Evolutionary conservation across 139 green algal genomes (phyloP), one percentile per base, ranked within the genome.

Genomic region (Tetradesmus obliquus): DNA sequence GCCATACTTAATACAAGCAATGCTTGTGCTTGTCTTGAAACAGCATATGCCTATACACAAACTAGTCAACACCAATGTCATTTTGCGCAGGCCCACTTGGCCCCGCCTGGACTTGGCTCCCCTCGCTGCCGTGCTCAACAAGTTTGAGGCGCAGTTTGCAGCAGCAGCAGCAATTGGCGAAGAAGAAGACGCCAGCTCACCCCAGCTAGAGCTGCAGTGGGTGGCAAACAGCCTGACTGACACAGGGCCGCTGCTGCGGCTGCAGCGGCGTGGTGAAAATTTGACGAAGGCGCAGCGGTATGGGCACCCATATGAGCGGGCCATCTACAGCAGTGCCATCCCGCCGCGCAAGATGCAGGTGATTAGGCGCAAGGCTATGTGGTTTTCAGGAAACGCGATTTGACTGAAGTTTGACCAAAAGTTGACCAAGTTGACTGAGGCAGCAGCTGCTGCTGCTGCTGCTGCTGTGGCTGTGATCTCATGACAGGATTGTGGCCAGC

Each of bases 271-370:
- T 15, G 32, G 76, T 5, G 66, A 90, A 15, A 24, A 7, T 74
- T 94, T 97, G 10, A 86, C 66, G 45, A 96, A 96, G 88, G 92
- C 92, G 6, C 88, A 97, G 94, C 93, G 95, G 12, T 96, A 95
- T 76, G 95, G 93, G 19, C 90, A 95, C 72, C 94, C 92, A 1
- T 90, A 66, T 72, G 88, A 88, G 0, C 81, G 80, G 45, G 81
- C 58, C 12, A 58, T 88, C 20, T 88, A 89, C 32, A 83, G 81
- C 62, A 83, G 80, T 8, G n/a, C 53, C 51, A 86, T 88, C 51
- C 89, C 81, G 13, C 89, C 81, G 6, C 55, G 53, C 81, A 88
- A 72, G 12, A 72, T 88, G 71, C 69, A 66, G 45, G 69, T 72
- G 8, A 15, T 6, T 55, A 45, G 0, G 72, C 19, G 60, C 85